Conservation (phyloP, 768 basidiomycete genomes). For the Amanita rubescens region DNA sequence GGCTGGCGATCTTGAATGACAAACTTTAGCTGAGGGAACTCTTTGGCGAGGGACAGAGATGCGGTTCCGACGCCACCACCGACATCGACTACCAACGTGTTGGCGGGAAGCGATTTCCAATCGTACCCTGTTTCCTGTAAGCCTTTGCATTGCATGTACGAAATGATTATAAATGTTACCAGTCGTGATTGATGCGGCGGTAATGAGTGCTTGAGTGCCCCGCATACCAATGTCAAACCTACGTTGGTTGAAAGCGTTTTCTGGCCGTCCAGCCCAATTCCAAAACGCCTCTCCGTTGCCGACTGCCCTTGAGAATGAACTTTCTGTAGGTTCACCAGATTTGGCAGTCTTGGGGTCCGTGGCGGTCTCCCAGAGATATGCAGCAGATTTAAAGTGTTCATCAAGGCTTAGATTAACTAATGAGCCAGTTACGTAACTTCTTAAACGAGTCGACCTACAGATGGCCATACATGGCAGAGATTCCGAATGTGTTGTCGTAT, state of each 20-base stretch:
- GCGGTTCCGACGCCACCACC: slow-evolving; percentile 22
- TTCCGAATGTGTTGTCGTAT: slow-evolving; percentile 20
- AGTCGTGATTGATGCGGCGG: slow-evolving; percentile 12
- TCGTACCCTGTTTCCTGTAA: slow-evolving; percentile 14
- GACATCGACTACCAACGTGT: slow-evolving; percentile 22
- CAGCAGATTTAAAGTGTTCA: slow-evolving; percentile 18
- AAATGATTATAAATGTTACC: slow-evolving; percentile 8
- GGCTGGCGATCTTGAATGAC: slow-evolving; percentile 19
- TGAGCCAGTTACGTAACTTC: neutral
- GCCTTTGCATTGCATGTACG: neutral
- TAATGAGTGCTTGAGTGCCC: slow-evolving; percentile 14
- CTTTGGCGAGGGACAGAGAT: slow-evolving; percentile 16
- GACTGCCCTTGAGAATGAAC: slow-evolving; percentile 16
- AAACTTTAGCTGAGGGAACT: slow-evolving; percentile 14
- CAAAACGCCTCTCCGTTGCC: slow-evolving; percentile 13
- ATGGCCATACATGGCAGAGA: slow-evolving; percentile 19
- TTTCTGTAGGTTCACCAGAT: slow-evolving; percentile 13
- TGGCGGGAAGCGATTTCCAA: slow-evolving; percentile 17
- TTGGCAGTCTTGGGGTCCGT: slow-evolving; percentile 15
- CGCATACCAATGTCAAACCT: slow-evolving; percentile 21
- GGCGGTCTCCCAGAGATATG: slow-evolving; percentile 21
- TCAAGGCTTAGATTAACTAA: slow-evolving; percentile 12
- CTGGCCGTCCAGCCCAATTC: slow-evolving; percentile 16
- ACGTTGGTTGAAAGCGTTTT: slow-evolving; percentile 19
- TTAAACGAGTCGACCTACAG: slow-evolving; percentile 9